Evolutionary conservation across 1,139 yeast genomes (phyloP).

Genomic region (Geotrichum phurueaensis): DNA sequence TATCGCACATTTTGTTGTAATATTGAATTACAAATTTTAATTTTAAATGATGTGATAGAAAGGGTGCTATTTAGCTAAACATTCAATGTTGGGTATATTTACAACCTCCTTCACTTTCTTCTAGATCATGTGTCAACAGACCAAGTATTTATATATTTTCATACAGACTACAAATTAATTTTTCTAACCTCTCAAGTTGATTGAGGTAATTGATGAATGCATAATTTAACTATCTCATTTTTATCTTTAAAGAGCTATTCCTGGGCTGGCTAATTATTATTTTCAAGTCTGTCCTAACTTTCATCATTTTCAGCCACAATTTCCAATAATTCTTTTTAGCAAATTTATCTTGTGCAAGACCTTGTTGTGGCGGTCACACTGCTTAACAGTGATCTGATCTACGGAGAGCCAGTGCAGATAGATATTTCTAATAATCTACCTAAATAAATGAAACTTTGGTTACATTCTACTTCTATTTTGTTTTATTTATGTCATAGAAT

Average conservation of each 20-base stretch:
- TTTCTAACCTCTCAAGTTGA: background rate
- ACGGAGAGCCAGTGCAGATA: too few species aligned
- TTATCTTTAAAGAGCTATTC: background rate
- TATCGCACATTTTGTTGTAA: background rate
- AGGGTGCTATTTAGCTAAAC: background rate
- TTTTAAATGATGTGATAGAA: background rate
- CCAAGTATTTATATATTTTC: too few species aligned
- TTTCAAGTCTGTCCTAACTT: background rate
- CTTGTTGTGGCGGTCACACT: background rate
- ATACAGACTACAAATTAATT: too few species aligned
- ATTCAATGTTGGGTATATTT: background rate
- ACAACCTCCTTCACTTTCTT: too few species aligned
- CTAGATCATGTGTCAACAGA: too few species aligned
- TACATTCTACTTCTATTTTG: too few species aligned
- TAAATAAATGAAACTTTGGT: too few species aligned
- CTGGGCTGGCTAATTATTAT: background rate
- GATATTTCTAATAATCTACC: too few species aligned
- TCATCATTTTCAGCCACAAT: background rate
- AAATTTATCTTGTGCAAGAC: background rate
- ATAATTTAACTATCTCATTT: too few species aligned
- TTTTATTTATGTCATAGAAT: too few species aligned
- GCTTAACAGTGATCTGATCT: background rate
- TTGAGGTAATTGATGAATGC: background rate
- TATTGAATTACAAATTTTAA: background rate
- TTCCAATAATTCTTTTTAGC: background rate